Evolutionary conservation across 2,329 filamentous ascomycete species (phyloP), one percentile per base, ranked within the genome.

Genomic region (Exophiala viscosa): DNA sequence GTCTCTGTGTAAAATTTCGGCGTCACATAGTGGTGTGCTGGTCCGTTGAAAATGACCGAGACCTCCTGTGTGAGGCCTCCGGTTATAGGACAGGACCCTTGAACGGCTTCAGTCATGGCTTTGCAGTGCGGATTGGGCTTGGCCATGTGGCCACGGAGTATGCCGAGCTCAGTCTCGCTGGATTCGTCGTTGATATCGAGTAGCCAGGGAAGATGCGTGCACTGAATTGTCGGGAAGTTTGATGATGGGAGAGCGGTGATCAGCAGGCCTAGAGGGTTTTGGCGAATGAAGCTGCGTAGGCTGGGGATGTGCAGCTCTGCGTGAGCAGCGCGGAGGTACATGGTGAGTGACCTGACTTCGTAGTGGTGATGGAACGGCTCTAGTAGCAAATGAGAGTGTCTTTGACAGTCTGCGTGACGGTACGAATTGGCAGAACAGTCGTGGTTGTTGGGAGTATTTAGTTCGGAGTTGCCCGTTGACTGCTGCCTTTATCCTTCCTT

Each of bases 1-100:
- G 84, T 86, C 58, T 82, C 75, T 9, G 70, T 73, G 69, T 87
- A 87, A 67, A 86, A 87, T 54, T 85, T 83, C 1, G 84, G 82
- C 11, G 84, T 86, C 4, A 87, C 77, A 60, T 87, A 87, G 67
- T 84, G 81, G 34, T 86, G 77, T 1, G 73, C 65, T 0, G 76
- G 71, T 0, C 73, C 74, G 41, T 75, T 86, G 73, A 88, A 87
- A 13, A 86, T 70, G 2, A 87, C 70, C 28, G 84, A 65, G 1
- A 87, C 81, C 51, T 86, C 83, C 32, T 81, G 64, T 4, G 64
- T 43, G 2, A 75, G 61, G 43, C 65, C 36, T 33, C 42, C 49
- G 5, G 32, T 40, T 15, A 15, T 32, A 3, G 47, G 43, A 5
- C 48, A 15, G 14, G 13, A 23, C 8, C 11, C 13, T 17, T 47